phyloP scores from a whole-genome alignment of 768 basidiomycete genomes.

The Boletus rex-veris region DNA sequence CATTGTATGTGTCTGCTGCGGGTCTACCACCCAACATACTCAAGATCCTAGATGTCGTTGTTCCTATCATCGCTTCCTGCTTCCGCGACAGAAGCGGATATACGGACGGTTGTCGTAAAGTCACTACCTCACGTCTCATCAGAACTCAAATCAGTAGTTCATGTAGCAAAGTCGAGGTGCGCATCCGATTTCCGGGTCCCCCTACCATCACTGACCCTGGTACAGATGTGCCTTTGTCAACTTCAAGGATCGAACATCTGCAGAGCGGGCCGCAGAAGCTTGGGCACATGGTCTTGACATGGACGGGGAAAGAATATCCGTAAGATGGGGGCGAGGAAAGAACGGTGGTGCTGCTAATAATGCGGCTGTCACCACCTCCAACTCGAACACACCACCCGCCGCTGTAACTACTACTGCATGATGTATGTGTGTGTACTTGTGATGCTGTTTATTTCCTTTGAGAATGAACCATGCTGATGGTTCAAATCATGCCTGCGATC shows the following conservation, averaged over 20 bases:
- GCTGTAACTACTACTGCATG: conserved; percentile 7
- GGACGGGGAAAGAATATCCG: conserved; percentile 64
- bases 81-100: conserved; percentile 63
- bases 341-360: conserved; percentile 34
- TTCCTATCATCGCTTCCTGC: conserved; percentile 76
- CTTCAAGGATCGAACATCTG: conserved; percentile 77
- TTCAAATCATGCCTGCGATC: too few species aligned
- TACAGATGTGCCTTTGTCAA: conserved; percentile 91
- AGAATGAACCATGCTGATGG: too few species aligned
- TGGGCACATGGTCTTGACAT: conserved; percentile 92
- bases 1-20: conserved; percentile 56
- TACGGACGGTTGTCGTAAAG: conserved; percentile 68
- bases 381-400: conserved; percentile 5
- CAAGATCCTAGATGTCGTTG: conserved; percentile 64
- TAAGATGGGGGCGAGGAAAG: conserved; percentile 89
- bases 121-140: conserved; percentile 63
- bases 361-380: conserved; percentile 15
- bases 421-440: too few species aligned
- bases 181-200: conserved; percentile 7
- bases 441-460: too few species aligned
- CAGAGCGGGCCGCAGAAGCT: conserved; percentile 83
- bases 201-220: not conserved
- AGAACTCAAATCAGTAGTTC: conserved; percentile 78
- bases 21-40: not conserved
- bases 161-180: conserved; percentile 77